A percentile compares a stretch with the other conserved stretches of the same genome.
Evolutionary conservation across 305 asterid species (phyloP).

Genomic region (Nicotiana rustica): DNA sequence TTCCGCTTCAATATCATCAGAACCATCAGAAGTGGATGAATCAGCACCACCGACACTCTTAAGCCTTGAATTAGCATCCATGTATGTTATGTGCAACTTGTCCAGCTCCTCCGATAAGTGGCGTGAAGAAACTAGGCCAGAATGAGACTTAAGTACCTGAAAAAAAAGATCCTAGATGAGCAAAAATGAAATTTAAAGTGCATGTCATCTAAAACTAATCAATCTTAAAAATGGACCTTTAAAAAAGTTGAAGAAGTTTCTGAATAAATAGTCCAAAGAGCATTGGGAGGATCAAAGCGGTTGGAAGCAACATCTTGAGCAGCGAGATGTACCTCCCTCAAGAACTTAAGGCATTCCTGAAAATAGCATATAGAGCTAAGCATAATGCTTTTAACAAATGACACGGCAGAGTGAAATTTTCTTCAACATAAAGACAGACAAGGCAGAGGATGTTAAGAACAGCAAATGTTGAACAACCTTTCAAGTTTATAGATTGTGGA

Average conservation of each 20-base stretch:
- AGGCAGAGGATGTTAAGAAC: neutral
- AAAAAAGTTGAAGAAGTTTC: slow-evolving; percentile 74
- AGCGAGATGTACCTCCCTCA: slow-evolving; percentile 76
- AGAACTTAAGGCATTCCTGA: slow-evolving; percentile 89
- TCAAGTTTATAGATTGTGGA: slow-evolving; percentile 16
- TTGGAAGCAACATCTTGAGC: slow-evolving; percentile 68
- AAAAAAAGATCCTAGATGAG: slow-evolving; percentile 39
- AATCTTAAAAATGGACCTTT: slow-evolving; percentile 59
- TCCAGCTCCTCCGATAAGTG: slow-evolving; percentile 79
- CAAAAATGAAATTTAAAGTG: slow-evolving; percentile 28
- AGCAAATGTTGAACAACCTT: neutral
- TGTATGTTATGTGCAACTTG: slow-evolving; percentile 61
- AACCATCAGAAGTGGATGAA: slow-evolving; percentile 62
- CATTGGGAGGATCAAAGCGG: slow-evolving; percentile 60
- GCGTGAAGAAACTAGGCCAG: slow-evolving; percentile 61
- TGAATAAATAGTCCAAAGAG: slow-evolving; percentile 62
- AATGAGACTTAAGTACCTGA: slow-evolving; percentile 89
- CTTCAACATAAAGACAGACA: slow-evolving; percentile 18
- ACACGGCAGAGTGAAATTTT: slow-evolving; percentile 8
- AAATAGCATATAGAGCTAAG: slow-evolving; percentile 35
- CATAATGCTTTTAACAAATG: neutral
- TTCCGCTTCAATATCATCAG: slow-evolving; percentile 83
- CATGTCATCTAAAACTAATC: slow-evolving; percentile 23
- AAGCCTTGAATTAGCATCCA: slow-evolving; percentile 64
- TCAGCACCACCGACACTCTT: slow-evolving; percentile 66